Evolutionary conservation across 768 basidiomycete genomes (phyloP), one percentile per base, ranked within the genome.

Genomic region (Leccinum disarticulatum): DNA sequence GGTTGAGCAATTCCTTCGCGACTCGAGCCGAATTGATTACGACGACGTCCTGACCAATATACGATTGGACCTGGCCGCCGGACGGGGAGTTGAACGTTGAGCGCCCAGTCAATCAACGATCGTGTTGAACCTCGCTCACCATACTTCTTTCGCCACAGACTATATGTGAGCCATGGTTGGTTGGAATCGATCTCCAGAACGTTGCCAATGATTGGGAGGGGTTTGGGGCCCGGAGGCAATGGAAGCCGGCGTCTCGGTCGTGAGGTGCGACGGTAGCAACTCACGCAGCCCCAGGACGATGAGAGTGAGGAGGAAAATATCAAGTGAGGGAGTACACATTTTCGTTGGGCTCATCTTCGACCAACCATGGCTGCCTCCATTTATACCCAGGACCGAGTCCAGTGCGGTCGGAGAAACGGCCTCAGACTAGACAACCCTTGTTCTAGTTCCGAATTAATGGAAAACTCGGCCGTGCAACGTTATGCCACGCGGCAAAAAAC

Each of bases 131-230:
- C 43, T 14, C 31, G 11, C 62, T 46, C 33, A 68, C 70, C 70
- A 49, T 74, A 74, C 62, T 60, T 70, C 48, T 65, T 68, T 52
- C 62, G 59, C 70, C 70, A 72, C 17, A 17, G n/a, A 35, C 71
- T 61, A 19, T 72, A 72, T 17, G 70, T 72, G 48, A 70, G 63
- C 67, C 67, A 70, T 10, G 70, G 70, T 30, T 63, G 58, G 27
- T 64, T 30, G 1, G 64, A 51, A 43, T 70, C 54, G 36, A 70
- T 65, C 8, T 71, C 67, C 11, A 71, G 33, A 35, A 70, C 11
- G 48, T 70, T 70, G 27, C 69, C 69, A n/a, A 70, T 57, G 1
- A 70, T 36, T 1, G 70, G 69, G 35, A 70, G 56, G 15, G 70
- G 52, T 50, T 36, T 52, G 43, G 69, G 69, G 33, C 70, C 70